These are phyloP conservation scores for Clarireedia paspali DNA, from an alignment of 2,329 filamentous ascomycete species.

Conservation along the genomic window DNA sequence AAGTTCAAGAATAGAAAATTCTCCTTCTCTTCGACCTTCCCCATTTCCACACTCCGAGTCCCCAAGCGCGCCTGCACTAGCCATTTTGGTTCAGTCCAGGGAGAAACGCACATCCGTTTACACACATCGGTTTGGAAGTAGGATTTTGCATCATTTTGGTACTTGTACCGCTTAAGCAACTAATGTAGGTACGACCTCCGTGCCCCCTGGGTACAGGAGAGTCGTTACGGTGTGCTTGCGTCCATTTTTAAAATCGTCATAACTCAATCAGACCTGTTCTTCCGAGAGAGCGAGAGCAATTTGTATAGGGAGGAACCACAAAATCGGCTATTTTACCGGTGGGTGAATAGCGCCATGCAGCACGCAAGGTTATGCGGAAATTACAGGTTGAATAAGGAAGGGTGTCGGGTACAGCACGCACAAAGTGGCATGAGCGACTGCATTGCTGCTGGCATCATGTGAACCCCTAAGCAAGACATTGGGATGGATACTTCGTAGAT, in stretches of 20 bases:
- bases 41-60: neutral
- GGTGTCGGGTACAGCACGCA: neutral
- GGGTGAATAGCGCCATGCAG: slow-evolving; percentile 3
- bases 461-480: neutral
- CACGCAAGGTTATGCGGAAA: slow-evolving; percentile 7
- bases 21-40: neutral
- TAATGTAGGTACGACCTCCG: too few relatives aligned
- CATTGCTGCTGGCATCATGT: neutral
- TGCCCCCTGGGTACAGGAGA: too few relatives aligned
- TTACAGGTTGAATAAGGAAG: slow-evolving; percentile 4
- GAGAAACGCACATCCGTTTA: neutral
- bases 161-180: too few relatives aligned
- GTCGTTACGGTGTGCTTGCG: neutral
- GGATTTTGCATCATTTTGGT: too few relatives aligned
- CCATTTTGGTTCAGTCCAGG: neutral
- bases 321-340: neutral
- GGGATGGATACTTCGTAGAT: neutral
- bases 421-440: neutral
- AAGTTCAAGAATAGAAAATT: slow-evolving; percentile 4
- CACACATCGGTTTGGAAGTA: neutral
- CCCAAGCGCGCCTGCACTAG: slow-evolving; percentile 2
- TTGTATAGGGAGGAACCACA: slow-evolving; percentile 8
- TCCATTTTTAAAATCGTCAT: slow-evolving; percentile 1
- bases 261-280: slow-evolving; percentile 1
- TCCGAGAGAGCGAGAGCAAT: slow-evolving; percentile 3